A percentile compares a stretch with the other conserved stretches of the same genome.
Conservation (phyloP, 768 basidiomycete genomes). For the Boletus patriciae region DNA sequence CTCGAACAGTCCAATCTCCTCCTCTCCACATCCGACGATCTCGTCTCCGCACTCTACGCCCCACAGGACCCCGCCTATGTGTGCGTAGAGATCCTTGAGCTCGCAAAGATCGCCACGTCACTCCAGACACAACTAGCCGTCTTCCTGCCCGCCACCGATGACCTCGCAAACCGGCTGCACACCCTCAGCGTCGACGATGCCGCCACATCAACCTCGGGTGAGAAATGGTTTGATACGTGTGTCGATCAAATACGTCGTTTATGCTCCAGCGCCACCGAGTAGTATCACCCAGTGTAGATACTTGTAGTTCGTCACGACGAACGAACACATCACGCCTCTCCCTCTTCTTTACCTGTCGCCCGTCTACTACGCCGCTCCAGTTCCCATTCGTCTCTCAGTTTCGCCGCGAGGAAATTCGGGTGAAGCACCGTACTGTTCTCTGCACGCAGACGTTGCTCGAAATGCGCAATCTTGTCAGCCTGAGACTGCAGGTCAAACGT, state of each 20-base stretch:
- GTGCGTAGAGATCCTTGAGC: conserved; percentile 37
- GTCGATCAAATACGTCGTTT: conserved; percentile 59
- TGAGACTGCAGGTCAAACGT: conserved; percentile 60
- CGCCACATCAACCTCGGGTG: conserved; percentile 14
- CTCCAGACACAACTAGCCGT: conserved; percentile 34
- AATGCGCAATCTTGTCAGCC: conserved; percentile 58
- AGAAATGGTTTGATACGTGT: conserved; percentile 66
- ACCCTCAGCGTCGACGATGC: conserved; percentile 20
- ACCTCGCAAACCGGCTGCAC: conserved; percentile 27
- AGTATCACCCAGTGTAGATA: not conserved
- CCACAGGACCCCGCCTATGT: conserved; percentile 56
- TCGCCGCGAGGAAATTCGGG: conserved; percentile 60
- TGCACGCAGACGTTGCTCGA: conserved; percentile 55
- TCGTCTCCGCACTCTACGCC: conserved; percentile 63
- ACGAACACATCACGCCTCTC: conserved; percentile 36
- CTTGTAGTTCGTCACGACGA: conserved; percentile 21
- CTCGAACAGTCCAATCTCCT: conserved; percentile 50
- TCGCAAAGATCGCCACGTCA: conserved; percentile 38
- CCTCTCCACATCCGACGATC: conserved; percentile 59
- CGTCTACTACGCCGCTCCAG: conserved; percentile 34
- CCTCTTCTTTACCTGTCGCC: conserved; percentile 30
- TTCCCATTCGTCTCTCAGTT: conserved; percentile 56
- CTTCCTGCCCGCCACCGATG: conserved; percentile 25
- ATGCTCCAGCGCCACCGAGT: conserved; percentile 29
- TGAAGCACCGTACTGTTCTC: conserved; percentile 57